Evolutionary conservation across 164 flowering plant genomes (phyloP).

Genomic region (Brasenia schreberi): DNA sequence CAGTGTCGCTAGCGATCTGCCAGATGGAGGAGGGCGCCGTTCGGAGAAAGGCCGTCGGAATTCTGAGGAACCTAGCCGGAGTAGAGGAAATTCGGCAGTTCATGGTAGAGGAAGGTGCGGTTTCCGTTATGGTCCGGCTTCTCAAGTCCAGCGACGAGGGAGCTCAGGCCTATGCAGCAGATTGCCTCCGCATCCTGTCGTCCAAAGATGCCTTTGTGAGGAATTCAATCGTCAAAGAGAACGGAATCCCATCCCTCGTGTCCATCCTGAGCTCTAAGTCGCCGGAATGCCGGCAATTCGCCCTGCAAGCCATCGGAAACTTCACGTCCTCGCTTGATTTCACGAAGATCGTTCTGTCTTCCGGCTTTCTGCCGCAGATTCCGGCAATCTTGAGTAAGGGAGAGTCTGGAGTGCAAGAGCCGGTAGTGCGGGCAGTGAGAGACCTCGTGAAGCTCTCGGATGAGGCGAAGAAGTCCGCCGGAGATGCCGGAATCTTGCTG

Average conservation of each 20-base stretch:
- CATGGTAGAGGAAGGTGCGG: conserved; percentile 68
- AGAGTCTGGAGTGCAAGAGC: conserved; percentile 55
- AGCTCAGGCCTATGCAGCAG: conserved; percentile 41
- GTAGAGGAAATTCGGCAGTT: conserved; percentile 84
- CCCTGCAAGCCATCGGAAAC: conserved; percentile 47
- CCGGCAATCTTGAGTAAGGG: conserved; percentile 36
- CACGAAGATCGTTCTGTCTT: conserved; percentile 22
- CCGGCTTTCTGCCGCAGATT: conserved; percentile 46
- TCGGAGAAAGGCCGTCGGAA: conserved; percentile 45
- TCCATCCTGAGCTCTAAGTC: conserved; percentile 28
- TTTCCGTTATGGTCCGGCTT: conserved; percentile 35
- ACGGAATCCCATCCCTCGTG: conserved; percentile 43
- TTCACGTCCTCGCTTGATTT: conserved; percentile 32
- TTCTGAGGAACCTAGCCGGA: conserved; percentile 28
- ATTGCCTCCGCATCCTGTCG: conserved; percentile 49
- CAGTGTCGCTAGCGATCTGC: conserved; percentile 53
- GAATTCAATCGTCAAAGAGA: conserved; percentile 34
- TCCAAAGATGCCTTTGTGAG: conserved; percentile 36
- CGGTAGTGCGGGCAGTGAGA: conserved; percentile 42
- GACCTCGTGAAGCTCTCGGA: conserved; percentile 49
- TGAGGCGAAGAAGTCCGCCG: conserved; percentile 61
- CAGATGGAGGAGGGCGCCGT: conserved; percentile 17
- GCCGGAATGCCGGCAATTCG: conserved; percentile 35
- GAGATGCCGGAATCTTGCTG: conserved; percentile 68
- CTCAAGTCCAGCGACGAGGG: conserved; percentile 34